Evolutionary conservation across 768 basidiomycete genomes (phyloP), one percentile per base, ranked within the genome.

Genomic region (Amanita phalloides): DNA sequence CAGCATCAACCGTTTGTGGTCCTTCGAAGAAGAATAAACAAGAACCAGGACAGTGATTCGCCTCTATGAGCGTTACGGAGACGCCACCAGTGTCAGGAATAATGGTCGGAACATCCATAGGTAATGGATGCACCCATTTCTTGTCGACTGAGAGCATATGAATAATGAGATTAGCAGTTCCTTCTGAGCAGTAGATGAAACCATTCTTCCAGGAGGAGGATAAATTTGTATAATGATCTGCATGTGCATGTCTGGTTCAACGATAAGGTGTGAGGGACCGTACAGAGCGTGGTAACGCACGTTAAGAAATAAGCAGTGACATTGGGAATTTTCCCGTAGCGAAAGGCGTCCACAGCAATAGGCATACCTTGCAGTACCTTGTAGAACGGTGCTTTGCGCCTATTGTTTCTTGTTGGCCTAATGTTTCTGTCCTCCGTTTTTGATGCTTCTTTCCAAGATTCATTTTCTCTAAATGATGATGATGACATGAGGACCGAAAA

Each of bases 41-140:
- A 2, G 93, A 96, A 3, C 96, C 96, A 4, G 96, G 96, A 65
- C 95, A 97, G 62, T 98, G 96, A 64, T 99, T 98, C 8, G 95
- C 96, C 60, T 96, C 90, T n/a, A 99, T 91, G 37, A 94, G 78
- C 1, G 92, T 97, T 4, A 97, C 94, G 35, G 69, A 72, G 33
- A 97, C 90, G 2, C 93, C 93, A 25, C 81, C 80, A 0, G 91
- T 90, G 57, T 88, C 68, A 0, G 95, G 90, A 51, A 96, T 74
- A 32, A 79, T 63, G 0, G 80, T 84, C 0, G 90, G 76, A 0
- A 70, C 70, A 64, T 96, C 79, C 77, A 92, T 79, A 1, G 91
- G 88, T 3, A 98, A 72, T 4, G 91, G 81, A 59, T 86, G 76
- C 0, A 99, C 84, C 90, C 90, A 98, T 69, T 86, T 80, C 45